A percentile compares a stretch with the other conserved stretches of the same genome.
Evolutionary conservation across 495 filamentous ascomycete species (phyloP).

Genomic region (Aspergillus ellipticus): DNA sequence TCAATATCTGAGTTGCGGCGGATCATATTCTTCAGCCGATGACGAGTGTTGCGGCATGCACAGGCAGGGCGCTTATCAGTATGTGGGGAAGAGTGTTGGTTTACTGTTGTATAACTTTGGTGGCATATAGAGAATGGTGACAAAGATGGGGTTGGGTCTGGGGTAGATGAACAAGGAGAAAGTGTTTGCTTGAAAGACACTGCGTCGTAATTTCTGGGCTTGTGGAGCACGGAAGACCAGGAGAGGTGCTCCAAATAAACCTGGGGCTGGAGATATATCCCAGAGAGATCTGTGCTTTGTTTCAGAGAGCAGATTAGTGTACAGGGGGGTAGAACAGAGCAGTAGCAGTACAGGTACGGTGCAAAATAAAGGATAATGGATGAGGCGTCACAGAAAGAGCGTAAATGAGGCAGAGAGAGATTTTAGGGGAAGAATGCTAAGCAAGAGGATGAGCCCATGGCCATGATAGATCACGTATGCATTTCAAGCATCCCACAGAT

Average conservation of each 20-base stretch:
- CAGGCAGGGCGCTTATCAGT: background rate
- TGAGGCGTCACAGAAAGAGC: no score
- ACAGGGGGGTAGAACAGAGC: conserved; percentile 6
- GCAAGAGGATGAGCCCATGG: background rate
- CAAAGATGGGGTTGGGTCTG: background rate
- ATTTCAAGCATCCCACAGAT: conserved; percentile 1
- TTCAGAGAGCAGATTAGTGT: conserved; percentile 23
- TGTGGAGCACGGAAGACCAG: background rate
- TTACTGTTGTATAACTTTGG: background rate
- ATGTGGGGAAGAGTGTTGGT: background rate
- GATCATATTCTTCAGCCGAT: conserved; percentile 35
- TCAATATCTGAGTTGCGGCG: conserved; percentile 48
- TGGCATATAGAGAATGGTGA: conserved; percentile 1
- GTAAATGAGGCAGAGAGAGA: conserved; percentile 3
- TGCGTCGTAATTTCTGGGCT: background rate
- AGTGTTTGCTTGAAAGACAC: background rate
- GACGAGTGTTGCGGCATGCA: background rate
- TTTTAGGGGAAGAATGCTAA: background rate
- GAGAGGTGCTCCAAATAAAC: background rate
- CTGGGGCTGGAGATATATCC: conserved; percentile 11
- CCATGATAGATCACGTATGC: background rate
- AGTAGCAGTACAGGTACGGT: conserved; percentile 10
- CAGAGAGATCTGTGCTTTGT: conserved; percentile 41
- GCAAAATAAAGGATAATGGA: conserved; percentile 1
- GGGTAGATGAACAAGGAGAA: background rate